Base-by-base conservation (phyloP, 768 basidiomycete species). In the Gloeophyllum trabeum region DNA sequence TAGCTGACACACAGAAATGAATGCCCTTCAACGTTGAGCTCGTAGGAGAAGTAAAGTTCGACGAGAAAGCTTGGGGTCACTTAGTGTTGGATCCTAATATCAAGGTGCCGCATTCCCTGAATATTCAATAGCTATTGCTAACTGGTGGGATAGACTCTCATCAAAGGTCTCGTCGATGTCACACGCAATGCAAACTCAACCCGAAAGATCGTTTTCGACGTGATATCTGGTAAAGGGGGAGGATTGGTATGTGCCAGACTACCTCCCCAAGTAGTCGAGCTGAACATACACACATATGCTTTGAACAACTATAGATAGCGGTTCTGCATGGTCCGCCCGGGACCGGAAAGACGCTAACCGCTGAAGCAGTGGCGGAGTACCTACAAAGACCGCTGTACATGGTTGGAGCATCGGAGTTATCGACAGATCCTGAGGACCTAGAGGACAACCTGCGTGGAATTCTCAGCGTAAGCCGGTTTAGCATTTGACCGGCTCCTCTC, bases 311-410 rank as follows among this genome's bases (percentile, higher is more conserved):
- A 13, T 24, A 57, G 54, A 55, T 57, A 20, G 42, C 47, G 10
- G 51, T 57, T 12, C 41, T 55, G 20, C 55, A 57, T 23, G 54
- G 55, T n/a, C 49, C 51, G 35, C 52, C 54, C 4, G 55, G 55
- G 10, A 37, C 36, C 20, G 28, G 70, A n/a, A 75, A 75, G 56
- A 78, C 74, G 0, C 71, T 76, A 53, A 74, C 73, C 0, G 75
- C 74, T 0, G 75, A 78, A 48, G 75, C 74, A 1, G 75, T 74
- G 0, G 73, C 70, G 46, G 74, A 76, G 48, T 69, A 73, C 48
- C 67, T 76, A 6, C 60, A 61, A 37, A 61, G 71, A 22, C 74
- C 75, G 0, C 53, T 76, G 6, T 76, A 76, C 42, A 62, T 72
- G 6, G 59, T 76, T 36, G 71, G 71, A 16, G 70, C 70, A n/a